Evolutionary conservation across 345 rosid species (phyloP), one percentile per base, ranked within the genome.

Genomic region (Gossypium longicalyx): DNA sequence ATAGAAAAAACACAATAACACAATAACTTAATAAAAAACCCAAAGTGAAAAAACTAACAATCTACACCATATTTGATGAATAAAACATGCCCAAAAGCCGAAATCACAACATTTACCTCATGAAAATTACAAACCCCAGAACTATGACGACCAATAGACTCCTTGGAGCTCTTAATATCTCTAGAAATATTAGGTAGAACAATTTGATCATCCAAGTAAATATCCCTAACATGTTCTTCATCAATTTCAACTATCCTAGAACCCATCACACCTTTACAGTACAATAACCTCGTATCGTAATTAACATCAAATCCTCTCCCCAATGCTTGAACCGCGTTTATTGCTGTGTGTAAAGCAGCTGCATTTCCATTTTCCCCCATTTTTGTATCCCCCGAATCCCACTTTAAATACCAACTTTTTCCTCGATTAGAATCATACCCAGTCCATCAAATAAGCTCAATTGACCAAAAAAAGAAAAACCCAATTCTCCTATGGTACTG

Each of bases 251-350:
- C 87, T 7, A 90, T 57, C 74, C 87, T 79, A 52, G 86, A 83
- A 67, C 89, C 91, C 0, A 81, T 79, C n/a, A 73, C 78, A 11
- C 94, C 94, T 78, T 90, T 90, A 73, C 95, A 90, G 27, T 90
- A 88, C 79, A 90, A 53, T 81, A 90, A 76, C 86, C 95, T 87
- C 48, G 92, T 86, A 76, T 90, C 95, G 41, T 76, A 87, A 72
- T 88, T 90, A 47, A 85, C 92, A 82, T 88, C 95, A 56, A 90
- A 90, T 2, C 95, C 95, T 71, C 90, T 85, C 65, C 95, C 95
- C 23, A 90, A 72, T 7, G 91, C 92, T 79, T 86, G 87, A 45
- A 87, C 91, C 0, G 92, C 82, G 80, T 83, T 90, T 65, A 77
- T 71, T 49, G 91, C 95, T 15, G 91, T 83, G 78, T 85, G 87